A percentile compares a stretch with the other conserved stretches of the same genome.
phyloP scores from a whole-genome alignment of 2,329 filamentous ascomycete species.

The Penicillium sclerotigenum region DNA sequence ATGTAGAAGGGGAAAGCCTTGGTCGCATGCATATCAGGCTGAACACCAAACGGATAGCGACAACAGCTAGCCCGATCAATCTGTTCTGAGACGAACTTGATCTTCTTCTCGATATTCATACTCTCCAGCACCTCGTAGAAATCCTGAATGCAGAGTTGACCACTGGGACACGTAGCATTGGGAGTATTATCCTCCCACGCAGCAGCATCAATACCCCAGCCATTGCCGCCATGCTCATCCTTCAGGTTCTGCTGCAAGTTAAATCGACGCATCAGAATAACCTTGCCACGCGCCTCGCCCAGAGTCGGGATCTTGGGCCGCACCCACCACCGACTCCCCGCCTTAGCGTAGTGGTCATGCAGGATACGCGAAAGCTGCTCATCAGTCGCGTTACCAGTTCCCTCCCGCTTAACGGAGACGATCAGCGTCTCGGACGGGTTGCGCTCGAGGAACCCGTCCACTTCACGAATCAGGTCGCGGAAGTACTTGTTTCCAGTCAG shows the following conservation, averaged over 20 bases:
- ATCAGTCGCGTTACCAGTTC: conserved; percentile 75
- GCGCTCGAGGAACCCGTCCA: conserved; percentile 70
- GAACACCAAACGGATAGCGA: conserved; percentile 42
- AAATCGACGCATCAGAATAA: conserved; percentile 83
- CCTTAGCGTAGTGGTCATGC: conserved; percentile 63
- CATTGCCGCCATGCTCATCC: conserved; percentile 47
- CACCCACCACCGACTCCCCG: conserved; percentile 70
- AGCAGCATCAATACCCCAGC: conserved; percentile 58
- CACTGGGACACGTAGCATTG: conserved; percentile 66
- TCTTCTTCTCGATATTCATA: conserved; percentile 75
- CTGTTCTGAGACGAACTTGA: conserved; percentile 68
- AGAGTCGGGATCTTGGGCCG: conserved; percentile 72
- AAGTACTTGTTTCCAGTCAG: conserved; percentile 80
- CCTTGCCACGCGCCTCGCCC: conserved; percentile 73
- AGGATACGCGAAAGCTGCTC: conserved; percentile 73
- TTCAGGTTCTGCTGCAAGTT: conserved; percentile 53
- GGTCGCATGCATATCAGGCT: conserved; percentile 43
- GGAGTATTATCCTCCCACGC: conserved; percentile 87
- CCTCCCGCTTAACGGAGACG: conserved; percentile 87
- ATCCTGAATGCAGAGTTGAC: conserved; percentile 82
- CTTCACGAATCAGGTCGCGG: conserved; percentile 64
- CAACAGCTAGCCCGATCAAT: conserved; percentile 66
- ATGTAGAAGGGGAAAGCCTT: conserved; percentile 67
- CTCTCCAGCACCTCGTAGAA: conserved; percentile 84
- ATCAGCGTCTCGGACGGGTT: conserved; percentile 81